Evolutionary conservation across 31 red algal genomes (phyloP).

Genomic region (Odonthalia washingtoniensis): DNA sequence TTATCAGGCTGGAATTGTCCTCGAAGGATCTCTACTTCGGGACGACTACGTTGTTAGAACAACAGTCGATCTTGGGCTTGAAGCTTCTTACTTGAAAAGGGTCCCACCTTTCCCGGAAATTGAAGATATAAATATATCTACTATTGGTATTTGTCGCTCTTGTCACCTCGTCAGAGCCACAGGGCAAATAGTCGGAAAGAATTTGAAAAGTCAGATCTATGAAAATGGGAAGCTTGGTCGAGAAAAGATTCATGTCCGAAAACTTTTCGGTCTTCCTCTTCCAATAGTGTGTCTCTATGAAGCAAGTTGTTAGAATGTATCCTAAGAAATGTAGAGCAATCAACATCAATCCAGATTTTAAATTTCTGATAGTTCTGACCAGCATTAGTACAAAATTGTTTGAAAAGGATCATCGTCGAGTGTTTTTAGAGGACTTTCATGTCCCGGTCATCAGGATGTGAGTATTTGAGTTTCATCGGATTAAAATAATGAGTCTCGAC

Average conservation of each 20-base stretch:
- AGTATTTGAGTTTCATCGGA: no score
- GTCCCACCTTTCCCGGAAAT: not conserved
- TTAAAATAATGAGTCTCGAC: no score
- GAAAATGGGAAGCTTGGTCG: not conserved
- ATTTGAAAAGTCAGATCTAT: not conserved
- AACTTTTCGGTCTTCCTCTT: not conserved
- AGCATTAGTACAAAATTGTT: no score
- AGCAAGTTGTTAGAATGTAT: not conserved
- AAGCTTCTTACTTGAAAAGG: not conserved
- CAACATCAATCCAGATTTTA: no score
- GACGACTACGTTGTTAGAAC: not conserved
- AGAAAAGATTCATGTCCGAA: not conserved
- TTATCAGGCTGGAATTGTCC: not conserved
- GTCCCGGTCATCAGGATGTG: no score
- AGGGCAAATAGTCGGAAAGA: conserved; percentile 1
- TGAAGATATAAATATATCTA: not conserved
- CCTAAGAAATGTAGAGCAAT: no score
- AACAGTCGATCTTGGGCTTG: not conserved
- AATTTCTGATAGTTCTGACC: no score
- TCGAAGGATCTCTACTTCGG: not conserved
- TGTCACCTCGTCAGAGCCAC: not conserved
- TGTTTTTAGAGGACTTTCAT: no score
- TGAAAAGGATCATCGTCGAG: no score
- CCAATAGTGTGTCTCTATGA: not conserved
- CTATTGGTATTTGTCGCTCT: not conserved